These are phyloP conservation scores for Ophiostoma angusticollis DNA, from an alignment of 2,329 filamentous ascomycete species.

Conservation along the genomic window DNA sequence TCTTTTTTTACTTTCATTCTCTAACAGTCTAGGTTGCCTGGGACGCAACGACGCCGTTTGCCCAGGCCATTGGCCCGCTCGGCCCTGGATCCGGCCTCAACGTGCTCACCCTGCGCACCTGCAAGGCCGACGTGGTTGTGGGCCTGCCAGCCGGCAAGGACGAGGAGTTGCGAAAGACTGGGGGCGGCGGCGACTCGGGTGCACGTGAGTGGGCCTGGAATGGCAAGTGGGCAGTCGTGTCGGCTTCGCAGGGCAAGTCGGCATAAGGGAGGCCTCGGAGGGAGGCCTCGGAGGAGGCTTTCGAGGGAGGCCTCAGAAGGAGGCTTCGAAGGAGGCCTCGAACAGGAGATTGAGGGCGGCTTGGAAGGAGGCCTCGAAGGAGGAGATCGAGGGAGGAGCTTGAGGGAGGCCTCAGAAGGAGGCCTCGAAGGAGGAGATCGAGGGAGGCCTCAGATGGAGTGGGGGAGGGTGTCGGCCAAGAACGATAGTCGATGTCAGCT, in stretches of 20 bases:
- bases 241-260: constrained; percentile 53
- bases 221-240: constrained; percentile 93
- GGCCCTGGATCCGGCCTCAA: constrained; percentile 73
- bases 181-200: constrained; percentile 56
- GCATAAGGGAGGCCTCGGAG: neutral
- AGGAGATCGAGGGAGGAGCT: neutral
- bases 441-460: too few species aligned
- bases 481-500: too few species aligned
- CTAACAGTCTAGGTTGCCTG: constrained; percentile 48
- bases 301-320: too few species aligned
- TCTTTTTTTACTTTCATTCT: neutral
- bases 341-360: too few species aligned
- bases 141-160: constrained; percentile 70
- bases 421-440: neutral
- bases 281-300: too few species aligned
- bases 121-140: constrained; percentile 93
- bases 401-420: too few species aligned
- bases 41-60: constrained; percentile 80
- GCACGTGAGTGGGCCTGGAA: constrained; percentile 86
- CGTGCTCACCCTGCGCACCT: constrained; percentile 76
- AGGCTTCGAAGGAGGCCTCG: too few species aligned
- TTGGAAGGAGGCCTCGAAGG: too few species aligned
- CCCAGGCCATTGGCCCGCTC: constrained; percentile 71
- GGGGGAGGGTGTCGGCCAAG: too few species aligned
- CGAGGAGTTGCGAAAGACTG: constrained; percentile 57